These are phyloP conservation scores for Pseudogymnoascus sp. DNA, from an alignment of 2,329 filamentous ascomycete genomes.

Conservation along the genomic window DNA sequence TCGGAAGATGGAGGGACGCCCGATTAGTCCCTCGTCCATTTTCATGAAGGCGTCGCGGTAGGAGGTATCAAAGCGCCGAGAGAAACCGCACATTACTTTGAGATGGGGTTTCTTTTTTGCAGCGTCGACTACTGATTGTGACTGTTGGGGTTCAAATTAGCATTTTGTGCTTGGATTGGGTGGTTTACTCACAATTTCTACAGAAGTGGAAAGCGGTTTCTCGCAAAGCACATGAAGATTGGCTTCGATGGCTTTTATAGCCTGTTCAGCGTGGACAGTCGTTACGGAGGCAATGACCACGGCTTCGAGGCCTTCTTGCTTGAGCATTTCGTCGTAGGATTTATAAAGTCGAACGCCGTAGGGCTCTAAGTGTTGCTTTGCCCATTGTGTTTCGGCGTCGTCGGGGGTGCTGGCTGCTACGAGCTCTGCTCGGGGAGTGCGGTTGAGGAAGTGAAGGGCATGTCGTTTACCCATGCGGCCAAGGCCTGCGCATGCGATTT, in stretches of 20 bases:
- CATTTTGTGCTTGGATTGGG: neutral
- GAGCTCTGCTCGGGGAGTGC: constrained; percentile 40
- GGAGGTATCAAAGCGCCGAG: constrained; percentile 57
- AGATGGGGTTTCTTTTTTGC: constrained; percentile 48
- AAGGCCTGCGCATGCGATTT: constrained; percentile 42
- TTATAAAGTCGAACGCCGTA: constrained; percentile 39
- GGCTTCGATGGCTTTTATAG: constrained; percentile 47
- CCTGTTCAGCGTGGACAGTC: constrained; percentile 50
- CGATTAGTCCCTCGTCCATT: constrained; percentile 48
- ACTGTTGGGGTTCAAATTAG: constrained; percentile 33
- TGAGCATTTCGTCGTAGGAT: constrained; percentile 41
- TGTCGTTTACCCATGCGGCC: constrained; percentile 48
- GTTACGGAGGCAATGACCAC: constrained; percentile 38
- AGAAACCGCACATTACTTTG: constrained; percentile 62
- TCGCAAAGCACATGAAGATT: constrained; percentile 52
- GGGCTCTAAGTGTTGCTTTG: constrained; percentile 35
- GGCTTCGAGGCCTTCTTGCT: constrained; percentile 34
- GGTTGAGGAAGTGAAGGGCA: constrained; percentile 40
- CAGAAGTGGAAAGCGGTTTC: constrained; percentile 51
- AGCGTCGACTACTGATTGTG: constrained; percentile 52
- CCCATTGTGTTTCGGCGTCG: constrained; percentile 38
- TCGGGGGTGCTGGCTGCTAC: constrained; percentile 44
- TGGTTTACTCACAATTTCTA: constrained; percentile 45
- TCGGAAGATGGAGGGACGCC: constrained; percentile 52
- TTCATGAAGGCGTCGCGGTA: constrained; percentile 54